phyloP scores from a whole-genome alignment of 345 rosid genomes.

The Pugionium cornutum region DNA sequence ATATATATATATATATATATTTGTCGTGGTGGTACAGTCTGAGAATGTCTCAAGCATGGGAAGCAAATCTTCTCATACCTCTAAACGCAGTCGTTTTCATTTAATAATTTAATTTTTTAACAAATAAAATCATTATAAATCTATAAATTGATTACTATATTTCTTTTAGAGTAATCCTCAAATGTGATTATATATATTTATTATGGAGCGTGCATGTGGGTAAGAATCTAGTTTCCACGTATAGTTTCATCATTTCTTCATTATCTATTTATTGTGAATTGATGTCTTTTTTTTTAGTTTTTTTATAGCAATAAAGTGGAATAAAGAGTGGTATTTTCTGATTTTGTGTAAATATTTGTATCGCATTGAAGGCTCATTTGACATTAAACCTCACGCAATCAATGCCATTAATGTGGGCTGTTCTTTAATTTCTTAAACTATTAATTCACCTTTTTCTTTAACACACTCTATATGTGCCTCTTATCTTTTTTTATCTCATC shows the following conservation, averaged over 20 bases:
- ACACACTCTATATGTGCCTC: neutral
- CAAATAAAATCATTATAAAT: too few species aligned
- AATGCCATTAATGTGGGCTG: slow-evolving; percentile 1
- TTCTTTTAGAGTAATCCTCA: too few species aligned
- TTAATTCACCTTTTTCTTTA: neutral
- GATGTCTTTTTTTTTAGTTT: neutral
- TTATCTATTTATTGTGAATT: neutral
- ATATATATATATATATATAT: neutral
- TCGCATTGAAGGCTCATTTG: neutral
- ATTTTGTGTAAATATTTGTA: too few species aligned
- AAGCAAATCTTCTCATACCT: slow-evolving; percentile 31
- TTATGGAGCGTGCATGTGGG: slow-evolving; percentile 27
- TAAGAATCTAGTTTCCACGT: slow-evolving; percentile 30
- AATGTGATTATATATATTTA: neutral
- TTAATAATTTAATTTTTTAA: too few species aligned
- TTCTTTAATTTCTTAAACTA: neutral
- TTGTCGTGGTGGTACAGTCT: slow-evolving; percentile 32
- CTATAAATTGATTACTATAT: too few species aligned
- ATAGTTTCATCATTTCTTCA: slow-evolving; percentile 24
- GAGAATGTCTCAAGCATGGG: slow-evolving; percentile 38
- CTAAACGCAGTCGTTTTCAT: slow-evolving; percentile 24
- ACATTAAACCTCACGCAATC: neutral
- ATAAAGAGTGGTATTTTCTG: too few species aligned
- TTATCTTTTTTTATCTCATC: neutral
- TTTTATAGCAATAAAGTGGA: too few species aligned